Conservation (phyloP, 257 asterid genomes). For the Solanum appendiculatum region DNA sequence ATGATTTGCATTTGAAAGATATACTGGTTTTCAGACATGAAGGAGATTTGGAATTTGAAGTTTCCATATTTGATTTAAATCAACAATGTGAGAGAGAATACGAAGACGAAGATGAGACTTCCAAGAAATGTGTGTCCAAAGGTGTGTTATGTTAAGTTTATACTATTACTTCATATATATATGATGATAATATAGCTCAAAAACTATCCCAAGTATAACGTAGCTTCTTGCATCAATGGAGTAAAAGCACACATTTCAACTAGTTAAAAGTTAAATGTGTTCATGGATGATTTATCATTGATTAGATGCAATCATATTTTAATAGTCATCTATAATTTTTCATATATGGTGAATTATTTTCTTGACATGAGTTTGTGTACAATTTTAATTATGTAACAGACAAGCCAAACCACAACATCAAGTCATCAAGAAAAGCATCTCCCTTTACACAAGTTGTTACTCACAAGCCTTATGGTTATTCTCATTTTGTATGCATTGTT, state of each 20-base stretch:
- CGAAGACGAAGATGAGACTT: not conserved
- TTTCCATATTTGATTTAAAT: not conserved
- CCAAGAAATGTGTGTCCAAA: not conserved
- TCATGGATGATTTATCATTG: too few relatives aligned
- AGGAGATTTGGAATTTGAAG: not conserved
- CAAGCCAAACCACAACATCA: not conserved
- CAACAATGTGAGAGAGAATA: not conserved
- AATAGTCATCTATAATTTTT: too few relatives aligned
- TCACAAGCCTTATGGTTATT: not conserved
- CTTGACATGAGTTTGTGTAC: too few relatives aligned
- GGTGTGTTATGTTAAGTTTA: not conserved
- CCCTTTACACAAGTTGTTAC: not conserved
- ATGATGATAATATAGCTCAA: too few relatives aligned
- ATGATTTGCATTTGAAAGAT: not conserved
- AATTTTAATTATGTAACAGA: not conserved
- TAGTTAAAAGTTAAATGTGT: too few relatives aligned
- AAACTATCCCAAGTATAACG: too few relatives aligned
- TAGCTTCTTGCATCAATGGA: too few relatives aligned
- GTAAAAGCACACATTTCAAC: too few relatives aligned
- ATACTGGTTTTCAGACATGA: not conserved
- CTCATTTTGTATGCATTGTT: not conserved
- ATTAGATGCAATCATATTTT: too few relatives aligned
- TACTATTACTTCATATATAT: too few relatives aligned
- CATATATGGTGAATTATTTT: too few relatives aligned
- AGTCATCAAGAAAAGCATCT: not conserved